A percentile compares a stretch with the other conserved stretches of the same genome.
Evolutionary conservation across 2,329 filamentous ascomycete species (phyloP).

Genomic region (Aspergillus neotritici): DNA sequence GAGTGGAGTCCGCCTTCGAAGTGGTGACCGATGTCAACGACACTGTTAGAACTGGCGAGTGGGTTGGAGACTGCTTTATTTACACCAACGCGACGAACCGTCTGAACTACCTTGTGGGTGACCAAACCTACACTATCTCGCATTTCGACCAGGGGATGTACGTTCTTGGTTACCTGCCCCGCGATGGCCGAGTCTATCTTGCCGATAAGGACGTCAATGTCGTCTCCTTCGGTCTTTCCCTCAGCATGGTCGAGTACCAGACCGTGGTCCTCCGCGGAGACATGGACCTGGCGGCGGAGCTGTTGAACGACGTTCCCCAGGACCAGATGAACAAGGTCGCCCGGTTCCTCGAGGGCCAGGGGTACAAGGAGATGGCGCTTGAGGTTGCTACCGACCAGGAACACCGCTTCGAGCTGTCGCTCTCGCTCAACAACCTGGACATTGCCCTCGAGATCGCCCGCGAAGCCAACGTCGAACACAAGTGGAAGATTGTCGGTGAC

Average conservation of each 20-base stretch:
- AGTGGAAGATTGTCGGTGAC: conserved; percentile 97
- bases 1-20: conserved; percentile 92
- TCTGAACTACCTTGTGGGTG: conserved; percentile 93
- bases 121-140: conserved; percentile 95
- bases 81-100: conserved; percentile 97
- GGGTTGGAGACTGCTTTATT: conserved; percentile 98
- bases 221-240: conserved; percentile 82
- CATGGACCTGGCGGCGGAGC: conserved; percentile 81
- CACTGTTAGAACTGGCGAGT: conserved; percentile 86
- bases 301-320: conserved; percentile 76
- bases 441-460: conserved; percentile 80
- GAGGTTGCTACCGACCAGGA: conserved; percentile 92
- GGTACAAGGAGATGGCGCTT: conserved; percentile 90
- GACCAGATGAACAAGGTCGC: conserved; percentile 98
- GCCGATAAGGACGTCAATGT: conserved; percentile 93
- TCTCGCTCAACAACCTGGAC: conserved; percentile 74
- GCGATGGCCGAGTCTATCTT: conserved; percentile 91
- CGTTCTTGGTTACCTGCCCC: conserved; percentile 86
- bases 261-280: conserved; percentile 91
- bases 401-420: conserved; percentile 90
- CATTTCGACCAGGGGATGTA: conserved; percentile 97
- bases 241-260: conserved; percentile 93
- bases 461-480: conserved; percentile 82
- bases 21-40: conserved; percentile 94
- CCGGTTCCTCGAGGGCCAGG: conserved; percentile 92